phyloP scores from a whole-genome alignment of 106 monocot genomes.

The Dioscorea dumetorum region DNA sequence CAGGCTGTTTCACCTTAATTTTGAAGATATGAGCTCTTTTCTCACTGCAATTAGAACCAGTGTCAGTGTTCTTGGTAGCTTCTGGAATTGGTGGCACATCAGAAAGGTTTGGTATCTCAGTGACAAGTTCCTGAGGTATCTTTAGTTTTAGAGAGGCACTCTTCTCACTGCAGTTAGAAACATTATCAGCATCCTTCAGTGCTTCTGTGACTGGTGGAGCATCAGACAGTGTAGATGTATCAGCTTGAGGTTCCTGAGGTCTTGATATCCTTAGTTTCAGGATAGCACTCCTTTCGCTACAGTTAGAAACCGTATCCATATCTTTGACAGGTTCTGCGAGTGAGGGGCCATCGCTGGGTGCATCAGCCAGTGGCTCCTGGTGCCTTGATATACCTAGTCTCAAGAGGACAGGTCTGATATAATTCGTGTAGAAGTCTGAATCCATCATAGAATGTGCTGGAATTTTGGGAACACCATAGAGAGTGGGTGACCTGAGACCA shows the following conservation, averaged over 20 bases:
- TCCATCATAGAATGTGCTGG: conserved; percentile 13
- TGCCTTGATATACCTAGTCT: conserved; percentile 29
- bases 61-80: conserved; percentile 45
- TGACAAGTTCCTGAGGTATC: conserved; percentile 31
- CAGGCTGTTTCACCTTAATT: conserved; percentile 63
- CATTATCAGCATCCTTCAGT: neutral
- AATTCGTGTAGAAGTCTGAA: conserved; percentile 25
- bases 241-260: conserved; percentile 30
- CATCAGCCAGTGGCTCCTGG: conserved; percentile 25
- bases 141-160: conserved; percentile 4
- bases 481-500: conserved; percentile 69
- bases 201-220: neutral
- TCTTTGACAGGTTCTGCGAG: neutral
- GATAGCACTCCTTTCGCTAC: conserved; percentile 6
- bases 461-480: conserved; percentile 47
- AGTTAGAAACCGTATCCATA: neutral
- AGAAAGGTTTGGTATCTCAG: conserved; percentile 9
- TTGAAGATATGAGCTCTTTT: conserved; percentile 65
- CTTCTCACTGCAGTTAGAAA: conserved; percentile 1
- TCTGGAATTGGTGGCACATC: conserved; percentile 20
- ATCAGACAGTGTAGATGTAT: neutral
- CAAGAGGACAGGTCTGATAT: conserved; percentile 25
- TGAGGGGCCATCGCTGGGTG: neutral
- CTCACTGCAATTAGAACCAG: conserved; percentile 63
- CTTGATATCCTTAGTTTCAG: conserved; percentile 32